These are phyloP conservation scores for Candolleomyces efflorescens DNA, from an alignment of 768 basidiomycete genomes.

Conservation along the genomic window DNA sequence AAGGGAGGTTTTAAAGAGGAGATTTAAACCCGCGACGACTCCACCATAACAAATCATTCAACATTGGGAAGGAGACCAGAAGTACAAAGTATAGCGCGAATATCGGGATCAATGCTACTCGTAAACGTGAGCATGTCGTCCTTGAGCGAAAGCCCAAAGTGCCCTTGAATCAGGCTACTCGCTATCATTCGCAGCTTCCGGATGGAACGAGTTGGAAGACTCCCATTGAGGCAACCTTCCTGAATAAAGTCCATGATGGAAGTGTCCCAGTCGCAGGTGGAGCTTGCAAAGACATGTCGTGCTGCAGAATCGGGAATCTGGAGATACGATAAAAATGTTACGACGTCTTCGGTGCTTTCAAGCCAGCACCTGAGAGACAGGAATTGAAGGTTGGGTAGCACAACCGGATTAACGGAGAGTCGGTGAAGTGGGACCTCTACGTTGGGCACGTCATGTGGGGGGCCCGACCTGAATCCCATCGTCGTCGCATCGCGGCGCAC, in stretches of 20 bases:
- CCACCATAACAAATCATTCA: neutral
- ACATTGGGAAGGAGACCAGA: neutral
- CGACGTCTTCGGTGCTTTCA: neutral
- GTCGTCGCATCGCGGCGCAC: neutral
- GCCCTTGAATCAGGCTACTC: neutral
- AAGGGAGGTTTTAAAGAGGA: neutral
- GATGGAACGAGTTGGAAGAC: neutral
- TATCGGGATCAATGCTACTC: neutral
- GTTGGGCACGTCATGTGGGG: neutral
- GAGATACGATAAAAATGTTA: neutral
- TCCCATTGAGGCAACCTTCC: neutral
- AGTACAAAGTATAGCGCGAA: neutral
- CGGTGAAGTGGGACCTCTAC: too few species aligned
- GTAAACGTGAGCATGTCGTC: neutral
- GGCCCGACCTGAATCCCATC: neutral
- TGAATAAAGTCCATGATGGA: neutral
- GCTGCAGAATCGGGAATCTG: neutral
- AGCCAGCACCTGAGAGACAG: neutral
- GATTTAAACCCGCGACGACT: neutral
- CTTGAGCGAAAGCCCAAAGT: neutral
- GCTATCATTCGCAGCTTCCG: neutral
- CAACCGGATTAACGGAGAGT: constrained; percentile 15
- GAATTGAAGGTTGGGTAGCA: constrained; percentile 14
- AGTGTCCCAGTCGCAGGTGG: neutral
- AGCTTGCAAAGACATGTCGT: neutral